Percentiles rank a stretch among this genome's conserved stretches.
Evolutionary conservation across 2,329 filamentous ascomycete genomes (phyloP).

Genomic region (Botrytis porri): DNA sequence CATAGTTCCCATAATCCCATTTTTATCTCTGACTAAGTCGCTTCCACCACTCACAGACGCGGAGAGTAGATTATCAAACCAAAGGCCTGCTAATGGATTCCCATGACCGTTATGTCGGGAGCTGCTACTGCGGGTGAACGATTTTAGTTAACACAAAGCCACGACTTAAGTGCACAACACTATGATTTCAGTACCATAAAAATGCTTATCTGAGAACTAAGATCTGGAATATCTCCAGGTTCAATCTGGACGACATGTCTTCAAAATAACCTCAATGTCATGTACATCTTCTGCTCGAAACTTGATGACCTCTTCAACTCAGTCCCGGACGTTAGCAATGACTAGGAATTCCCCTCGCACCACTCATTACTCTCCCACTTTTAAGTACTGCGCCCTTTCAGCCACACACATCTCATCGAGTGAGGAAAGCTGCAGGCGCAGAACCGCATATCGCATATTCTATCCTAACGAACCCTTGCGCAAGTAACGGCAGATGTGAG

Average conservation of each 20-base stretch:
- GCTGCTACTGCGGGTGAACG: slow-evolving; percentile 21
- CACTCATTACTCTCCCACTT: slow-evolving; percentile 9
- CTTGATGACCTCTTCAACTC: not conserved
- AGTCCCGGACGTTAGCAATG: not conserved
- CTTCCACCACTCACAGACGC: slow-evolving; percentile 15
- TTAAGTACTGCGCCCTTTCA: slow-evolving; percentile 14
- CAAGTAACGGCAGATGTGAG: slow-evolving; percentile 5
- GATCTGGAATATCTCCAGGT: slow-evolving; percentile 16
- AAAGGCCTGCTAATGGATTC: slow-evolving; percentile 19
- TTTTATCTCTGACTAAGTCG: slow-evolving; percentile 10
- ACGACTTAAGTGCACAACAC: slow-evolving; percentile 18
- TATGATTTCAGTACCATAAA: slow-evolving; percentile 16
- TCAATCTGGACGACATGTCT: slow-evolving; percentile 19
- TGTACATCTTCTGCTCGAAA: not conserved
- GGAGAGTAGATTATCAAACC: not conserved
- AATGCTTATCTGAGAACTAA: slow-evolving; percentile 20
- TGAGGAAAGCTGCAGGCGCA: slow-evolving; percentile 18
- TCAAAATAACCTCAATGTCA: not conserved
- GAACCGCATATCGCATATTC: slow-evolving; percentile 18
- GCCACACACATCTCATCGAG: slow-evolving; percentile 21
- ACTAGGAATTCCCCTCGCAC: not conserved
- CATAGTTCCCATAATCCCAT: slow-evolving; percentile 12
- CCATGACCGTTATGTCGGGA: slow-evolving; percentile 22
- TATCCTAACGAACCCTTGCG: slow-evolving; percentile 8
- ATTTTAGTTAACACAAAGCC: slow-evolving; percentile 19